Percentiles rank a stretch among this genome's conserved stretches.
phyloP scores from a whole-genome alignment of 495 filamentous ascomycete genomes.

The Parathielavia hyrcaniae region DNA sequence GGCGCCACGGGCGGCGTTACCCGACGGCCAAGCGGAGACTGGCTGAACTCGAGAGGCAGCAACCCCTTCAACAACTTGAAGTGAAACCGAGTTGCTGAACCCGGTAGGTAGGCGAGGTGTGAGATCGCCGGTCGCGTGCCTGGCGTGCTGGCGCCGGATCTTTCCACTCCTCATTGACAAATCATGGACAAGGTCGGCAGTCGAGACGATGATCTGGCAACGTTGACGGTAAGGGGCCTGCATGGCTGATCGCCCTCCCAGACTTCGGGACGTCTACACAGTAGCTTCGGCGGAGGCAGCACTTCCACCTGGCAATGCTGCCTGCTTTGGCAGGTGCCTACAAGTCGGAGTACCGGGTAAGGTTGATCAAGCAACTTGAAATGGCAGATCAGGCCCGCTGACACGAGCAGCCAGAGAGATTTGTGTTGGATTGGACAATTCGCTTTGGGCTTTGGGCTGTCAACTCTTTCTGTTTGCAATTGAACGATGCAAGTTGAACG shows the following conservation, averaged over 20 bases:
- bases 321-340: constrained; percentile 9
- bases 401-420: background rate
- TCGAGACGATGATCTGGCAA: background rate
- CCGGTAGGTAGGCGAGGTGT: constrained; percentile 16
- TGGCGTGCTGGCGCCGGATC: constrained; percentile 6
- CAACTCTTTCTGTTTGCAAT: background rate
- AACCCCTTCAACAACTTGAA: constrained; percentile 5
- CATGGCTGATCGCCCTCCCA: background rate
- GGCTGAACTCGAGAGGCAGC: constrained; percentile 27
- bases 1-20: no score
- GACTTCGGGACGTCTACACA: background rate
- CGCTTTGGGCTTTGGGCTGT: background rate
- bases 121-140: constrained; percentile 15
- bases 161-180: background rate
- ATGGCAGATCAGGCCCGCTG: background rate
- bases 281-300: constrained; percentile 17
- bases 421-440: background rate
- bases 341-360: background rate
- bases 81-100: constrained; percentile 32
- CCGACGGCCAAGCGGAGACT: constrained; percentile 9
- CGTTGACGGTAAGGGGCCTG: background rate
- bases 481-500: background rate
- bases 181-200: constrained; percentile 3
- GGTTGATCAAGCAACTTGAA: no score
- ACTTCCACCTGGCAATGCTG: constrained; percentile 13